Percentiles rank a stretch among this genome's conserved stretches.
These are phyloP conservation scores for Trichophyton verrucosum DNA, from an alignment of 2,329 filamentous ascomycete species.

Conservation along the genomic window DNA sequence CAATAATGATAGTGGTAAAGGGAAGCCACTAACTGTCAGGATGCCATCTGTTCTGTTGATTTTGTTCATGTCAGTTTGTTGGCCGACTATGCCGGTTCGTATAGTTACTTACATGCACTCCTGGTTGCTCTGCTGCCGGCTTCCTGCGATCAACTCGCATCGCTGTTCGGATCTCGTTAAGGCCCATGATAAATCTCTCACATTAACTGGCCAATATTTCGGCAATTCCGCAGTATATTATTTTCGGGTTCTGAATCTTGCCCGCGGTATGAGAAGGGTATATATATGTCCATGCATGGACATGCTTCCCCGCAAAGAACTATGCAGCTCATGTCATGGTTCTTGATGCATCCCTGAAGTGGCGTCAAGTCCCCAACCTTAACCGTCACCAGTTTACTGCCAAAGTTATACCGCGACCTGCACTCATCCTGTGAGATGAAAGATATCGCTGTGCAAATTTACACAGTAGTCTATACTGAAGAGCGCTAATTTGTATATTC, in stretches of 20 bases:
- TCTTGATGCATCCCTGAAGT: too few relatives aligned
- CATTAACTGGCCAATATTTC: neutral
- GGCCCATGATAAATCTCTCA: slow-evolving; percentile 21
- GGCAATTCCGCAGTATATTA: too few relatives aligned
- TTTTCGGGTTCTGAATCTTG: too few relatives aligned
- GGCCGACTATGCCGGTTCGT: neutral
- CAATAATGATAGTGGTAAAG: slow-evolving; percentile 35
- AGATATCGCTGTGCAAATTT: too few relatives aligned
- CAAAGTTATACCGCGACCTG: too few relatives aligned
- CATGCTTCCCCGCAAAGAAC: neutral
- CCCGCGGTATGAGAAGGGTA: too few relatives aligned
- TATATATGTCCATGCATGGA: neutral
- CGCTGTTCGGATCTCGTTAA: slow-evolving; percentile 50
- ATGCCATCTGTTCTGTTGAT: slow-evolving; percentile 74
- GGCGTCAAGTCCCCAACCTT: too few relatives aligned
- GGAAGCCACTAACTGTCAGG: slow-evolving; percentile 46
- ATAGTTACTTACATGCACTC: slow-evolving; percentile 51
- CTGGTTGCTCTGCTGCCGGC: slow-evolving; percentile 55
- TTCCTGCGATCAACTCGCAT: slow-evolving; percentile 62
- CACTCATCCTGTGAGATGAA: too few relatives aligned
- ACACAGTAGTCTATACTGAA: too few relatives aligned
- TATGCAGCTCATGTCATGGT: too few relatives aligned
- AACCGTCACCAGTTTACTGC: too few relatives aligned
- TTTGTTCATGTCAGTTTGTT: neutral
- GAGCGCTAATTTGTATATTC: too few relatives aligned